Evolutionary conservation across 2,329 filamentous ascomycete genomes (phyloP).

Genomic region (Triangularia verruculosa): DNA sequence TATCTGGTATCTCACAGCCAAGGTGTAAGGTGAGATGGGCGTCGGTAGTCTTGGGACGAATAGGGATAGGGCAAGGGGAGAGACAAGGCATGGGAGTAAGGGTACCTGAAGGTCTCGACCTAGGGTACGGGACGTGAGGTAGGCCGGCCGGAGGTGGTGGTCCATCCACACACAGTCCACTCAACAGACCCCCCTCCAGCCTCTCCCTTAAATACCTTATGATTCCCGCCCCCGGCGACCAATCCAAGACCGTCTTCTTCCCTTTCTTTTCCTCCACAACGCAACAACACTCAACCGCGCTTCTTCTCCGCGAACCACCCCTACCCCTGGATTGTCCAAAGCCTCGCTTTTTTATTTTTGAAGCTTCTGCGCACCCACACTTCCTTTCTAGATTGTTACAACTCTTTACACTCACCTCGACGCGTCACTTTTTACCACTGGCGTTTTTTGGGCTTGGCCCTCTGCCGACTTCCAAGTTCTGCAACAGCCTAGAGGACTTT

Average conservation of each 20-base stretch:
- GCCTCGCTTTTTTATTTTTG: neutral
- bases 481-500: neutral
- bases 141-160: slow-evolving; percentile 4
- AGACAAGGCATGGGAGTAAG: neutral
- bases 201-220: slow-evolving; percentile 23
- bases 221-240: slow-evolving; percentile 15
- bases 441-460: neutral
- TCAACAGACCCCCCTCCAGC: slow-evolving; percentile 9
- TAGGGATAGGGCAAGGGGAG: neutral
- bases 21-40: neutral
- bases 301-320: slow-evolving; percentile 4
- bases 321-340: neutral
- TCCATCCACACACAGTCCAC: slow-evolving; percentile 16
- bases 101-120: no score
- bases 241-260: slow-evolving; percentile 12
- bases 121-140: neutral
- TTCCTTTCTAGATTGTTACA: neutral
- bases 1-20: neutral
- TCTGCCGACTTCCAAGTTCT: neutral
- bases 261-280: slow-evolving; percentile 15
- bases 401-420: neutral
- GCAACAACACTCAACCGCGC: slow-evolving; percentile 14
- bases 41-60: neutral
- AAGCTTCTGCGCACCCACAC: slow-evolving; percentile 7
- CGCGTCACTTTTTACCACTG: neutral